Conservation (phyloP, 225 moss, liverwort and hornwort species). For the Thuidium tamariscinum region DNA sequence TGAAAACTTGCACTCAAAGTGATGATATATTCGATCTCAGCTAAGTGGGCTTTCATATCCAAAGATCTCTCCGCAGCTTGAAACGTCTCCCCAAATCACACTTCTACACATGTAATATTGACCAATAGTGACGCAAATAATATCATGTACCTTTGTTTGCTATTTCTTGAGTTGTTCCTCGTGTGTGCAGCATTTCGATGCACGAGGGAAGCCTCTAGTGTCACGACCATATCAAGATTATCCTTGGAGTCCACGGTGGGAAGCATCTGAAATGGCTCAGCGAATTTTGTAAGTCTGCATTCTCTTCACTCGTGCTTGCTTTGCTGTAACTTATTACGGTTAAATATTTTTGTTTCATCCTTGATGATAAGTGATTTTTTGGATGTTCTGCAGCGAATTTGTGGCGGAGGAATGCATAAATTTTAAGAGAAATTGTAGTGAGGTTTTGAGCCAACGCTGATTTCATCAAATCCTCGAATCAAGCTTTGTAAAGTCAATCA, state of each 20-base stretch:
- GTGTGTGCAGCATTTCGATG: slow-evolving; percentile 82
- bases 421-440: slow-evolving; percentile 76
- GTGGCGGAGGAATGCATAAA: slow-evolving; percentile 69
- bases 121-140: background rate
- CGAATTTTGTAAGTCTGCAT: slow-evolving; percentile 48
- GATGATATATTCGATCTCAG: background rate
- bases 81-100: background rate
- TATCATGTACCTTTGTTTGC: background rate
- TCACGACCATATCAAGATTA: slow-evolving; percentile 80
- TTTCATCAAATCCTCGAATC: background rate
- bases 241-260: slow-evolving; percentile 99
- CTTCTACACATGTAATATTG: background rate
- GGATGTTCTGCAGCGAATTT: slow-evolving; percentile 60
- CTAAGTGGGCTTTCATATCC: background rate
- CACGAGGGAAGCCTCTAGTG: slow-evolving; percentile 63
- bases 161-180: background rate
- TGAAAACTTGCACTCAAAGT: background rate
- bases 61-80: background rate
- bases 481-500: background rate
- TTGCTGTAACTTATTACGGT: background rate
- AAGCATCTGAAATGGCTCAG: slow-evolving; percentile 82
- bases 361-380: background rate
- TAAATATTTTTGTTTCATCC: background rate
- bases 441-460: slow-evolving; percentile 54
- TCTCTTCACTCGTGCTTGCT: background rate